Conservation (phyloP, 2,329 filamentous ascomycete genomes). For the Immersiporthe knoxdaviesiana region DNA sequence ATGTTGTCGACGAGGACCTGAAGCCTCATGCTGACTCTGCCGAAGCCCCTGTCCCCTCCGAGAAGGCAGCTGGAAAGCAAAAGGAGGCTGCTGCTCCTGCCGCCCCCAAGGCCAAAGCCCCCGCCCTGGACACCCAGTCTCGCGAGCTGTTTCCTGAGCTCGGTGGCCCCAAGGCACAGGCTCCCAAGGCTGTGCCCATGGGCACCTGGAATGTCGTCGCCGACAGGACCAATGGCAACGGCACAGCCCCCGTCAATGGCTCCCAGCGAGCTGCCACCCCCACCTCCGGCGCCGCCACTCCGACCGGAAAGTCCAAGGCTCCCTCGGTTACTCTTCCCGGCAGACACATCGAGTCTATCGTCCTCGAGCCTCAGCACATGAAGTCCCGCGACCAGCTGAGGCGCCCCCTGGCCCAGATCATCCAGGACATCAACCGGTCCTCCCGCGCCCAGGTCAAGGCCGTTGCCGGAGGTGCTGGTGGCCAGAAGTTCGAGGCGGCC, state of each 20-base stretch:
- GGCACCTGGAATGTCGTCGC: conserved; percentile 69
- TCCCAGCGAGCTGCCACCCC: conserved; percentile 66
- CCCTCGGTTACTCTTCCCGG: conserved; percentile 77
- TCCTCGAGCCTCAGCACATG: conserved; percentile 75
- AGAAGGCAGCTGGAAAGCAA: conserved; percentile 71
- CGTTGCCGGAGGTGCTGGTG: conserved; percentile 71
- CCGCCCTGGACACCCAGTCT: conserved; percentile 76
- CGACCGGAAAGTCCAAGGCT: conserved; percentile 44
- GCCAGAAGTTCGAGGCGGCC: conserved; percentile 80
- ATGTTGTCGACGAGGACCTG: conserved; percentile 75
- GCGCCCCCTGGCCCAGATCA: conserved; percentile 80
- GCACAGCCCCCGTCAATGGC: conserved; percentile 61
- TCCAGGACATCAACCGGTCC: conserved; percentile 90
- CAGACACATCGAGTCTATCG: conserved; percentile 76
- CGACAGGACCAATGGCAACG: conserved; percentile 58
- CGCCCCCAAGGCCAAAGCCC: conserved; percentile 40
- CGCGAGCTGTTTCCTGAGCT: conserved; percentile 95
- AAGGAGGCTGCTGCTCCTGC: conserved; percentile 42
- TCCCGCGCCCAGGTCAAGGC: conserved; percentile 86
- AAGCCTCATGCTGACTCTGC: conserved; percentile 44
- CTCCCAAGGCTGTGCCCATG: conserved; percentile 62
- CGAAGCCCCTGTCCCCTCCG: conserved; percentile 54
- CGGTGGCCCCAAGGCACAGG: conserved; percentile 70
- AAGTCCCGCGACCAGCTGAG: conserved; percentile 77
- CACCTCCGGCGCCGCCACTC: conserved; percentile 60